Evolutionary conservation across 2,329 filamentous ascomycete species (phyloP), one percentile per base, ranked within the genome.

Genomic region (Scedosporium apiospermum): DNA sequence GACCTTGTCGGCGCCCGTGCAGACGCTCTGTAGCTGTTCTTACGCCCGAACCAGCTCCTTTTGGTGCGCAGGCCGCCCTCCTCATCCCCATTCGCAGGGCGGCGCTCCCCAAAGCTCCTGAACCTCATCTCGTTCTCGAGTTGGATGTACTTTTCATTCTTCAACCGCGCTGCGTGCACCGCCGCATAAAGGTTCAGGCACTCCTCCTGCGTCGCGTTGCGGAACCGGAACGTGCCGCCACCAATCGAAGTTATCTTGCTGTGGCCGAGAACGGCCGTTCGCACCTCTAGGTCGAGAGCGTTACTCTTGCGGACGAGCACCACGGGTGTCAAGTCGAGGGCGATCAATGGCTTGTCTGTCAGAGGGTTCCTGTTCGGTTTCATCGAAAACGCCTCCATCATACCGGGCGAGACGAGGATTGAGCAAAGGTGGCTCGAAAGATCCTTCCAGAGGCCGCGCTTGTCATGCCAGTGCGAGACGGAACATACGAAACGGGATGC

Each of bases 271-370:
- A 93, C 89, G 1, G 91, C 91, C 6, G 93, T 97, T 59, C 92
- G 89, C 66, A 99, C 91, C 67, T 96, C 95, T 62, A 99, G 90
- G 72, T 99, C 95, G 38, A 99, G 84, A 3, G 90, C 90, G 23
- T 92, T 99, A 69, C 93, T 95, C 69, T 93, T 89, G 65, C 93
- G 86, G 65, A 98, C 87, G 67, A 93, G 89, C 6, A 98, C 93
- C 44, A 96, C 80, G 0, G 95, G 95, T 0, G 93, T 98, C 51
- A 99, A 84, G 70, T 96, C 91, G 41, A 97, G 83, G 5, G 88
- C 89, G 53, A 88, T 77, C 21, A 87, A 73, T 3, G 84, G 83
- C 42, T 77, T 75, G 53, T 73, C 73, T 23, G 74, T 75, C 61
- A 76, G 27, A 18, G 23, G 21, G n/a, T 38, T 58, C 5, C 53